Evolutionary conservation across 2,329 filamentous ascomycete species (phyloP), one percentile per base, ranked within the genome.

Genomic region (Waltergamsia citrina): DNA sequence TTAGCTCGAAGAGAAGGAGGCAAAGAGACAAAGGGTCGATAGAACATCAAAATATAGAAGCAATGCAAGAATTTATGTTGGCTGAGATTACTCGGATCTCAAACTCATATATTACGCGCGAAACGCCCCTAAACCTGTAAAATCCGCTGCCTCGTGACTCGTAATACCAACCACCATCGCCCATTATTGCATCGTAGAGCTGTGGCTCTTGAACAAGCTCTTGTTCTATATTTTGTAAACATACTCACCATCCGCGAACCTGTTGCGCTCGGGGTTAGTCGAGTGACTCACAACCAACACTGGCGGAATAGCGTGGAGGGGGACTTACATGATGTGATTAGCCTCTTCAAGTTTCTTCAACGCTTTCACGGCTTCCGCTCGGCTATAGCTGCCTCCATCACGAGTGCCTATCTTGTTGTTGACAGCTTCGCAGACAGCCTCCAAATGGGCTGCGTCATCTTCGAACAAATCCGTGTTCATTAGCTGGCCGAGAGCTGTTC

Each of bases 271-370:
- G 15, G 23, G 12, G 43, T 53, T 43, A 56, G 47, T 30, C 7
- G 36, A 21, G 18, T 20, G 5, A 6, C 19, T 14, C 35, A n/a
- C 17, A 28, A 14, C 33, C 15, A 31, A 25, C 26, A 28, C 26
- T 19, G 15, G 12, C 29, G 19, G 10, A 34, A 32, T 32, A 31
- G 19, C 12, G 11, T 15, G 23, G n/a, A 16, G 16, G 32, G 16
- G 32, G 36, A 77, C 84, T 74, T 65, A 90, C 88, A 98, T 98
- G 52, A 98, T 79, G 64, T 90, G 80, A 56, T 95, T 95, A 47
- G 71, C 67, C 43, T 84, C 78, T 48, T 85, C 81, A 75, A 98
- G 79, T 52, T 72, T 78, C 57, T 76, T 75, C 37, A 98, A 63
- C 29, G 86, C 88, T 55, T 80, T 74, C 38, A 81, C 63, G 1